Evolutionary conservation across 306 rosid species (phyloP).

Genomic region (Sicyos edulis): DNA sequence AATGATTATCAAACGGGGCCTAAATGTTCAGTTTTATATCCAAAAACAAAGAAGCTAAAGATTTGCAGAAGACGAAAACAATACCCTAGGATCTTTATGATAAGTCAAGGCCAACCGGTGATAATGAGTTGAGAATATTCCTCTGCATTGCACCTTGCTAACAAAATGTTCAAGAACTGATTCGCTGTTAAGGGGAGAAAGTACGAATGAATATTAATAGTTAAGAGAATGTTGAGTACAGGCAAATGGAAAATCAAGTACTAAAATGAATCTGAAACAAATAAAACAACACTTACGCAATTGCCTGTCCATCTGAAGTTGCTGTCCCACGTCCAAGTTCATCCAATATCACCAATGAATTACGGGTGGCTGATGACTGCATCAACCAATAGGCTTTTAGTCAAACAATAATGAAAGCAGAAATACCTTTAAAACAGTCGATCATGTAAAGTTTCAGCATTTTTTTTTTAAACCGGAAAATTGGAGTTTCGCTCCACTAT

Average conservation of each 20-base stretch:
- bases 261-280: slow-evolving; percentile 17
- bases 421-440: neutral
- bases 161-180: slow-evolving; percentile 62
- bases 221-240: slow-evolving; percentile 9
- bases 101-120: slow-evolving; percentile 69
- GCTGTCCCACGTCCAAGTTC: slow-evolving; percentile 99
- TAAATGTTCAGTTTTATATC: no score
- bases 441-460: neutral
- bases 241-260: slow-evolving; percentile 18
- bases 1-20: no score
- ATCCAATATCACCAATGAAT: slow-evolving; percentile 80
- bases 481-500: no score
- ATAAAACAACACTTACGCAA: slow-evolving; percentile 58
- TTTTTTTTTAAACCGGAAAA: no score
- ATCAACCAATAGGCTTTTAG: slow-evolving; percentile 25
- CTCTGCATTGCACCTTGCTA: slow-evolving; percentile 69
- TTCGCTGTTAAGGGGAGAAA: slow-evolving; percentile 45
- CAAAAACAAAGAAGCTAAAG: neutral
- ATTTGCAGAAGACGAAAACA: slow-evolving; percentile 6
- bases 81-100: slow-evolving; percentile 59
- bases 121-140: slow-evolving; percentile 88
- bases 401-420: slow-evolving; percentile 1
- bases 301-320: slow-evolving; percentile 98
- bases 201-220: slow-evolving; percentile 17
- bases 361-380: slow-evolving; percentile 73